Evolutionary conservation across 768 basidiomycete species (phyloP).

Genomic region (Tricholomella constricta): DNA sequence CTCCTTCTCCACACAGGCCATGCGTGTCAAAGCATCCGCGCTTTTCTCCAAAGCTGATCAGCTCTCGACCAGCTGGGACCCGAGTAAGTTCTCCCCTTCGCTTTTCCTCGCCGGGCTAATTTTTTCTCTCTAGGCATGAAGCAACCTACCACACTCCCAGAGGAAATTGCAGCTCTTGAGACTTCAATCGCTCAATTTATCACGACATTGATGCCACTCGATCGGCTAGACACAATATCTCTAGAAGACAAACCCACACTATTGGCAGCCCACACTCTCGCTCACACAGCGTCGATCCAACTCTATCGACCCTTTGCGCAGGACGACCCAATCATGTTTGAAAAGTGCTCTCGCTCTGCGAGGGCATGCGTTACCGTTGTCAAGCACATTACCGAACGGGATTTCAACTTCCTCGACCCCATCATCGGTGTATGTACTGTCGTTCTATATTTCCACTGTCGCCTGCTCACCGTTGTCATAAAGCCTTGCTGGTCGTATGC

Average conservation of each 20-base stretch:
- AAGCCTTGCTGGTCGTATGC: conserved; percentile 75
- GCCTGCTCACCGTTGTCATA: conserved; percentile 5
- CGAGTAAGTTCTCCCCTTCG: conserved; percentile 41
- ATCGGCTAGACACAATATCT: conserved; percentile 58
- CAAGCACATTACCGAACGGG: conserved; percentile 62
- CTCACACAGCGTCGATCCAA: conserved; percentile 65
- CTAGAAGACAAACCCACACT: conserved; percentile 62
- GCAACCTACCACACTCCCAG: conserved; percentile 48
- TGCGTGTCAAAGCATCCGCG: conserved; percentile 77
- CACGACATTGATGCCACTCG: conserved; percentile 62
- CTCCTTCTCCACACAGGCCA: conserved; percentile 63
- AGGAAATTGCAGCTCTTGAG: conserved; percentile 64
- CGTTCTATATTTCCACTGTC: conserved; percentile 4
- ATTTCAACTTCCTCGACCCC: conserved; percentile 76
- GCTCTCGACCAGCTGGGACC: conserved; percentile 60
- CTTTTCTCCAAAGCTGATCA: conserved; percentile 69
- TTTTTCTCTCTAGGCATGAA: conserved; percentile 39
- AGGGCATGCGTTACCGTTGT: conserved; percentile 59
- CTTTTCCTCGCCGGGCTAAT: conserved; percentile 1
- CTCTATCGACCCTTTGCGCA: conserved; percentile 64
- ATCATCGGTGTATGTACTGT: conserved; percentile 65
- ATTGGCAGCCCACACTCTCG: conserved; percentile 63
- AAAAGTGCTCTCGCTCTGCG: conserved; percentile 68
- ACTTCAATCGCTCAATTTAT: conserved; percentile 64
- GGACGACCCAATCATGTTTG: conserved; percentile 60